Conservation (phyloP, 805 yeast genomes). For the Kuraishia hungarica region DNA sequence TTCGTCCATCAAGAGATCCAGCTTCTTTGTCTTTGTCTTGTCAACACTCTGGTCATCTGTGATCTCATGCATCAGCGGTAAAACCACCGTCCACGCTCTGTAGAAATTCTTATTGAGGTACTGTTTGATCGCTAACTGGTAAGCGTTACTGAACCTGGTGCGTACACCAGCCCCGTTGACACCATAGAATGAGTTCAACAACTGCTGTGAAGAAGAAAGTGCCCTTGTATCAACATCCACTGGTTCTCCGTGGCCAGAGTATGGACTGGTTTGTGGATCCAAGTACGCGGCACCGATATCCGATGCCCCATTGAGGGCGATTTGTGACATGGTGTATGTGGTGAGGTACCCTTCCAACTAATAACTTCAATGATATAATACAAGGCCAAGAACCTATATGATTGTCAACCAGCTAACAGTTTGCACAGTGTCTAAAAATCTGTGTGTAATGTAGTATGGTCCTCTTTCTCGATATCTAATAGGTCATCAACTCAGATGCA, state of each 20-base stretch:
- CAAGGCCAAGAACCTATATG: too few species aligned
- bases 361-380: too few species aligned
- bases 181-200: not conserved
- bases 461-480: too few species aligned
- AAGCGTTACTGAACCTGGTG: slow-evolving; percentile 14
- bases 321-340: not conserved
- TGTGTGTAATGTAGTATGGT: too few species aligned
- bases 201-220: not conserved
- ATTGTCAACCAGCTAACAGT: too few species aligned
- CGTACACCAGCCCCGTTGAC: not conserved
- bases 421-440: too few species aligned
- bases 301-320: not conserved
- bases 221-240: not conserved
- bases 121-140: slow-evolving; percentile 31
- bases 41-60: slow-evolving; percentile 3
- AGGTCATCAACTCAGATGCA: too few species aligned
- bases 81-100: slow-evolving; percentile 17
- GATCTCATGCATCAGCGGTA: slow-evolving; percentile 13
- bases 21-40: not conserved
- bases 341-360: too few species aligned
- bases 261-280: not conserved
- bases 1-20: slow-evolving; percentile 4
- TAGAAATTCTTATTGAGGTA: slow-evolving; percentile 26
- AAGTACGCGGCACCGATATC: not conserved
- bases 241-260: not conserved